Evolutionary conservation across 495 filamentous ascomycete species (phyloP), one percentile per base, ranked within the genome.

Genomic region (Penicillium ochrochloron): DNA sequence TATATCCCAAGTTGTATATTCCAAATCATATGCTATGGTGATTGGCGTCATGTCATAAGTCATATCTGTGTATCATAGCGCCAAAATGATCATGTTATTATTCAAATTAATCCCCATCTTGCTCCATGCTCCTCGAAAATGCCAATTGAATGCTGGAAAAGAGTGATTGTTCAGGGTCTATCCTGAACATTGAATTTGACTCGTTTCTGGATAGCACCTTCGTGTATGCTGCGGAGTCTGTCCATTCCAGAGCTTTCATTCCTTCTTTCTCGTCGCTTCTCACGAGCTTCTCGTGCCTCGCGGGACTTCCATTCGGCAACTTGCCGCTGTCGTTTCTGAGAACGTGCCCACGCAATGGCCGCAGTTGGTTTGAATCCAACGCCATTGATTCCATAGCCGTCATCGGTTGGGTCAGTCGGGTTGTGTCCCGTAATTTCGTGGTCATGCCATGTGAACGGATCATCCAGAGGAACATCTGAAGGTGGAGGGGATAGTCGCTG

Each of bases 321-420:
- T 76, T 98, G 94, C 75, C 90, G 88, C 69, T 86, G 84, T 63
- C 94, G 83, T 73, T 87, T 90, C 73, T 93, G 86, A 8, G 85
- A 82, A 60, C 94, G 82, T 29, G 87, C 87, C 74, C 91, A 89
- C 1, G 92, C 94, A 34, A 93, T 87, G 35, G 90, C 90, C 19
- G 93, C 84, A 10, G 93, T 97, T 0, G 94, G 94, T 65, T 87
- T 89, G 76, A 96, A 97, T 2, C 94, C 94, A 70, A 98, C 90
- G 15, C 94, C 94, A 75, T 96, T 92, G 66, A 93, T 91, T 41
- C 90, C 90, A 39, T 90, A 90, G 29, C 90, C 90, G 75, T 93
- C 90, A 66, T 92, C 90, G 60, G 84, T 86, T 42, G 88, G 88
- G 72, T 92, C 90, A 34, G 83, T 83, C 3, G 89, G 88, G 66